Percentiles rank a stretch among this genome's conserved stretches.
phyloP scores from a whole-genome alignment of 164 flowering plant species.

The Nelumbo lutea region DNA sequence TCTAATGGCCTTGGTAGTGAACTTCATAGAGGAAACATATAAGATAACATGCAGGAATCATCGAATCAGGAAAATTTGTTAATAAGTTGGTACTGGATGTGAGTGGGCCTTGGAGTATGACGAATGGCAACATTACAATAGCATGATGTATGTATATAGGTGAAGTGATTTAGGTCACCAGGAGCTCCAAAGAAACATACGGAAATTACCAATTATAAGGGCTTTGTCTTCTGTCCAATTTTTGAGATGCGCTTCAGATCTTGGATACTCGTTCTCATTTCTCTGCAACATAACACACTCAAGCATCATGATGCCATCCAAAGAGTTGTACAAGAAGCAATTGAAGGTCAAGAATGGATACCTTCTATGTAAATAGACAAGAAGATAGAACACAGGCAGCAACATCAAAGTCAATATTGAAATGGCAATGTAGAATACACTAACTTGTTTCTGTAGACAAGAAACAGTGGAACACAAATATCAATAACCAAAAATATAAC shows the following conservation, averaged over 20 bases:
- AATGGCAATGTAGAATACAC: constrained; percentile 61
- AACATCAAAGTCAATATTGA: constrained; percentile 79
- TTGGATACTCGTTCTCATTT: constrained; percentile 51
- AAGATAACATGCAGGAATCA: too few relatives aligned
- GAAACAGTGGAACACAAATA: neutral
- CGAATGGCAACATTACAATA: too few relatives aligned
- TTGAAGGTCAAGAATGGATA: constrained; percentile 16
- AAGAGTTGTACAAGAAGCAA: neutral
- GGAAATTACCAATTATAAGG: constrained; percentile 36
- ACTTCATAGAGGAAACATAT: too few relatives aligned
- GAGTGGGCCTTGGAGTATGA: too few relatives aligned
- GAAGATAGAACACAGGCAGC: constrained; percentile 75
- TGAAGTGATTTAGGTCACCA: neutral
- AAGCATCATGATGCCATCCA: neutral
- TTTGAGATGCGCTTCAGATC: constrained; percentile 64
- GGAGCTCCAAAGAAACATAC: neutral
- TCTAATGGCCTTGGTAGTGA: too few relatives aligned
- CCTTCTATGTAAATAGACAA: constrained; percentile 80
- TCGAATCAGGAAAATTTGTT: too few relatives aligned
- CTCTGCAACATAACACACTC: constrained; percentile 37
- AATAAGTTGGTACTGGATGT: too few relatives aligned
- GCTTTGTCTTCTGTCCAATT: constrained; percentile 57
- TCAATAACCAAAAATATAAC: neutral
- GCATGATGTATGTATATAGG: too few relatives aligned
- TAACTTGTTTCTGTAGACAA: constrained; percentile 64